Evolutionary conservation across 2,329 filamentous ascomycete genomes (phyloP).

Genomic region (Xylariaceae sp.): DNA sequence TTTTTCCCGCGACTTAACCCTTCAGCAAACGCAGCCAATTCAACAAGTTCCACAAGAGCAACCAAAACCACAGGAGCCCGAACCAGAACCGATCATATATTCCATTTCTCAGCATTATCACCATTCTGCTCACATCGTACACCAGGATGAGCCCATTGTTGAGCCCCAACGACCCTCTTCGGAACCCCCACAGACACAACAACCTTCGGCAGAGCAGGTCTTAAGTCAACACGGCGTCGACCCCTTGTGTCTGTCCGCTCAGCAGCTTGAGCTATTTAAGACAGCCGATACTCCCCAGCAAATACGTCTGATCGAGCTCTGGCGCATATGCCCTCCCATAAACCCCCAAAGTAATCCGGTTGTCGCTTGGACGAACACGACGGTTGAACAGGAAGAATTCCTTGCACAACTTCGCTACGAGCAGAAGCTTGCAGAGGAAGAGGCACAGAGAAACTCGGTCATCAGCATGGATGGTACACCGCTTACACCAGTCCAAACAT

Average conservation of each 20-base stretch:
- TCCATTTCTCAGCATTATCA: constrained; percentile 83
- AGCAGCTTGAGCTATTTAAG: constrained; percentile 80
- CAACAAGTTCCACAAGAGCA: constrained; percentile 37
- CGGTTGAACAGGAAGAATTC: constrained; percentile 62
- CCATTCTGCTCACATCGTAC: constrained; percentile 72
- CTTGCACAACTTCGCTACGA: constrained; percentile 68
- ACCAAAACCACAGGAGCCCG: constrained; percentile 39
- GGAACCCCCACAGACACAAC: constrained; percentile 55
- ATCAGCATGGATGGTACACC: constrained; percentile 62
- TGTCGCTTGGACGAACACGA: constrained; percentile 59
- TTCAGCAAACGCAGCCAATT: constrained; percentile 52
- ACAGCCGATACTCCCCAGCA: constrained; percentile 75
- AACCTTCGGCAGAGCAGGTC: constrained; percentile 60
- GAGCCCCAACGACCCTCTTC: constrained; percentile 55
- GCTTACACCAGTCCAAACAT: constrained; percentile 55
- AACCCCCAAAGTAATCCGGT: constrained; percentile 60
- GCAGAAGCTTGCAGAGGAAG: constrained; percentile 50
- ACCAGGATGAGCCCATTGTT: constrained; percentile 44
- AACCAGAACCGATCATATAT: constrained; percentile 65
- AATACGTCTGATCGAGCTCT: constrained; percentile 78
- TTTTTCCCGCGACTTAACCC: constrained; percentile 76
- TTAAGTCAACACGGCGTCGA: constrained; percentile 73
- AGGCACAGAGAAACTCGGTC: constrained; percentile 47
- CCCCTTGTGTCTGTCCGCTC: constrained; percentile 69
- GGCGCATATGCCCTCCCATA: constrained; percentile 78